Percentiles rank a stretch among this genome's conserved stretches.
Conservation (phyloP, 345 rosid species). For the Punica granatum region DNA sequence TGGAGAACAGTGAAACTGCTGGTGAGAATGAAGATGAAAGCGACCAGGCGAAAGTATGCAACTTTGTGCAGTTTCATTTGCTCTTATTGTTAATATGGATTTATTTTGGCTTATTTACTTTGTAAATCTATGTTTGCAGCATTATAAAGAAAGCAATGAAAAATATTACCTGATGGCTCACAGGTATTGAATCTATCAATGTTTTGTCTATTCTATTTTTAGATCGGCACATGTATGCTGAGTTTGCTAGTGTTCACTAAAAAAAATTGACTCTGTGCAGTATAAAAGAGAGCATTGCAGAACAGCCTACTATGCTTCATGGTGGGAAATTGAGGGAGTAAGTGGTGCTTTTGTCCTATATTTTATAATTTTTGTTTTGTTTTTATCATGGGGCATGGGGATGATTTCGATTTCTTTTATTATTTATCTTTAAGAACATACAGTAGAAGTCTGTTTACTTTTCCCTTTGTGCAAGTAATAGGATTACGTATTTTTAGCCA, state of each 20-base stretch:
- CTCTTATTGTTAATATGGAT: not conserved
- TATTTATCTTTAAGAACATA: not conserved
- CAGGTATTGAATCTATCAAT: conserved; percentile 41
- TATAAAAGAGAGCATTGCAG: conserved; percentile 71
- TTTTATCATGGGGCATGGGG: not conserved
- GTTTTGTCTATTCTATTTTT: not conserved
- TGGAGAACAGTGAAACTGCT: conserved; percentile 52
- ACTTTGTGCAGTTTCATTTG: not conserved
- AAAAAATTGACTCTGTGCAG: conserved; percentile 35
- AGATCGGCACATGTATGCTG: not conserved
- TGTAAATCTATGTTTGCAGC: conserved; percentile 41
- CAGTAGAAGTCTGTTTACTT: not conserved
- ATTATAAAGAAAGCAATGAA: conserved; percentile 90
- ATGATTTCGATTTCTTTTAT: not conserved
- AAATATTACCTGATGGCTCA: conserved; percentile 96
- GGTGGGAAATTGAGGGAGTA: conserved; percentile 93
- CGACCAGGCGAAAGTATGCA: conserved; percentile 82
- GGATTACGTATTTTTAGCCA: not conserved
- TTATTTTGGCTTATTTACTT: conserved; percentile 10
- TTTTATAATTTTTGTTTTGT: not conserved
- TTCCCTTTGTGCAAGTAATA: not conserved
- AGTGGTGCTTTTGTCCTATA: conserved; percentile 23
- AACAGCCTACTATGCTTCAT: conserved; percentile 62
- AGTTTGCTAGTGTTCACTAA: not conserved
- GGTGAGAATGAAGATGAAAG: conserved; percentile 79